Evolutionary conservation across 129 eudicot genomes (phyloP).

Genomic region (Saposhnikovia divaricata): DNA sequence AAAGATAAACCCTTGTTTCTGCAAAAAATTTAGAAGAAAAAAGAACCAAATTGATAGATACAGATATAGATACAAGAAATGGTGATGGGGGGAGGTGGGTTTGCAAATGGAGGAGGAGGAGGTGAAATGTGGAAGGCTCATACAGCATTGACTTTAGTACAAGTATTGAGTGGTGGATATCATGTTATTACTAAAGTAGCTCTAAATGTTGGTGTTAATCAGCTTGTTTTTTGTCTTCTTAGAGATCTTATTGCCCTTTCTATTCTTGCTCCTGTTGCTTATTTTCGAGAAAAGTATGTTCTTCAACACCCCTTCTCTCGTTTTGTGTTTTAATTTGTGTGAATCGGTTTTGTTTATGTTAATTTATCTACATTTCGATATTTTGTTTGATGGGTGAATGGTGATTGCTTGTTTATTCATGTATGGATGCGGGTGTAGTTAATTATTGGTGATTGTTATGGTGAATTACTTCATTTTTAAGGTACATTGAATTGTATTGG

Average conservation of each 20-base stretch:
- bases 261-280: conserved; percentile 78
- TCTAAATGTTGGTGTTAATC: conserved; percentile 67
- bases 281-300: conserved; percentile 51
- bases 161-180: conserved; percentile 72
- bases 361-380: not conserved
- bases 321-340: not conserved
- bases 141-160: conserved; percentile 59
- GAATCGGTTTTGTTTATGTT: not conserved
- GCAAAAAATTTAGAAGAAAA: too few relatives aligned
- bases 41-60: too few relatives aligned
- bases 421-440: not conserved
- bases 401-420: not conserved
- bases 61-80: not conserved
- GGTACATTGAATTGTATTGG: not conserved
- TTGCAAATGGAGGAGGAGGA: conserved; percentile 5
- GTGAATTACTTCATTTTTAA: not conserved
- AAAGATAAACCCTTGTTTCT: not conserved
- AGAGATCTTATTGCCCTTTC: conserved; percentile 72
- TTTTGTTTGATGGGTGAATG: not conserved
- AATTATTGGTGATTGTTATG: too few relatives aligned
- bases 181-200: conserved; percentile 86
- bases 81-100: conserved; percentile 22
- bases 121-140: conserved; percentile 52
- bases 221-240: conserved; percentile 63
- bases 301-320: not conserved